phyloP scores from a whole-genome alignment of 768 basidiomycete genomes.

The Coprinopsis cinerea region DNA sequence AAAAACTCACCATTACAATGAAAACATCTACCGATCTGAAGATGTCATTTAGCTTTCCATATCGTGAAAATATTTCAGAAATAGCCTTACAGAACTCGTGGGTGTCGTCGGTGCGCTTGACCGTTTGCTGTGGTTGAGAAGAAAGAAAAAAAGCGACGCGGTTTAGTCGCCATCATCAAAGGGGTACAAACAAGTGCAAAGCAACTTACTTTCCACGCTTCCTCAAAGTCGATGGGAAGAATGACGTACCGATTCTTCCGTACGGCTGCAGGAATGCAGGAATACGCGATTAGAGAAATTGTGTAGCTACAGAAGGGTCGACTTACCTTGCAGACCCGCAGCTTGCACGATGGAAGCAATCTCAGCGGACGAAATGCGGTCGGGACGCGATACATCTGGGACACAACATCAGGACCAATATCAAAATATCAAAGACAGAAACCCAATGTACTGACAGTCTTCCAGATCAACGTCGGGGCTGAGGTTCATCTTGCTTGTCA shows the following conservation, averaged over 20 bases:
- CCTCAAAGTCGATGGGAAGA: slow-evolving; percentile 95
- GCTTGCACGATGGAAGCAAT: slow-evolving; percentile 95
- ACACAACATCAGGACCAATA: slow-evolving; percentile 9
- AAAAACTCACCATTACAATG: slow-evolving; percentile 21
- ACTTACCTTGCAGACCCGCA: slow-evolving; percentile 90
- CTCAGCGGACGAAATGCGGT: slow-evolving; percentile 92
- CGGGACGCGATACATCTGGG: slow-evolving; percentile 92
- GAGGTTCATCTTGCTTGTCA: slow-evolving; percentile 95
- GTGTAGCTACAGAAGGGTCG: not conserved
- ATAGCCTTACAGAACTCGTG: slow-evolving; percentile 84
- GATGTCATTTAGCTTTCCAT: slow-evolving; percentile 12
- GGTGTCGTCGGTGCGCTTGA: slow-evolving; percentile 94
- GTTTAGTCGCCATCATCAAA: not conserved
- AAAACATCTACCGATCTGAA: slow-evolving; percentile 31
- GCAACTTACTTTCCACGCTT: slow-evolving; percentile 94
- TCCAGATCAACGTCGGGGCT: slow-evolving; percentile 97
- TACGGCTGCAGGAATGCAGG: slow-evolving; percentile 66
- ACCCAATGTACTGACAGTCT: slow-evolving; percentile 66
- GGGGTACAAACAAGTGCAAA: slow-evolving; percentile 45
- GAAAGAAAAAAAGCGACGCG: slow-evolving; percentile 29
- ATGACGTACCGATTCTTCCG: slow-evolving; percentile 98
- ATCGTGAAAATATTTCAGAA: not conserved
- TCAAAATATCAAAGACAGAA: not conserved
- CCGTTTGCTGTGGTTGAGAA: slow-evolving; percentile 68
- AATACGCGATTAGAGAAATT: not conserved